These are phyloP conservation scores for Prunus yedoensis DNA, from an alignment of 331 rosid genomes.

Conservation along the genomic window DNA sequence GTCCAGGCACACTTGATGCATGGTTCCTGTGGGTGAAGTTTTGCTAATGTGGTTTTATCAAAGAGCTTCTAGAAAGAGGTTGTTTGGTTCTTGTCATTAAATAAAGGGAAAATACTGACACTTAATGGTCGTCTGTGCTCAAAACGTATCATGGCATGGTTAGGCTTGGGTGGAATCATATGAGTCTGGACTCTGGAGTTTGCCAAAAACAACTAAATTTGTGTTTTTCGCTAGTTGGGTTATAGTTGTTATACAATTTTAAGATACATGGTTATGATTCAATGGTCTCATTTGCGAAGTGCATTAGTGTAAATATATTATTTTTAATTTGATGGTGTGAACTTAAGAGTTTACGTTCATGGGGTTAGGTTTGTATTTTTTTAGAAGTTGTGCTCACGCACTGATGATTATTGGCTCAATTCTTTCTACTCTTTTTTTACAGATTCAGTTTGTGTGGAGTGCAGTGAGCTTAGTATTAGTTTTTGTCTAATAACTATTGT, in stretches of 20 bases:
- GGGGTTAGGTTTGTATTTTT: too few species aligned
- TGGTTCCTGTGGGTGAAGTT: neutral
- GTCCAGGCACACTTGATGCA: neutral
- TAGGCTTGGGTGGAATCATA: neutral
- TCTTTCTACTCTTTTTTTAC: neutral
- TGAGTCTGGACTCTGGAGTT: conserved; percentile 6
- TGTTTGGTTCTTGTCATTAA: neutral
- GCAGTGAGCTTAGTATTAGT: neutral
- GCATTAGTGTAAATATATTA: neutral
- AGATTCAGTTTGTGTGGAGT: neutral
- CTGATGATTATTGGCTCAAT: neutral
- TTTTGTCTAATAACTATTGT: neutral
- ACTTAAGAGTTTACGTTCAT: too few species aligned
- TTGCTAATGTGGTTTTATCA: neutral
- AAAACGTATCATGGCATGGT: neutral
- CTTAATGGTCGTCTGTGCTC: neutral
- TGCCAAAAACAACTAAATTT: neutral
- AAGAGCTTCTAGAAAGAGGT: neutral
- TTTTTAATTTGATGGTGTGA: too few species aligned
- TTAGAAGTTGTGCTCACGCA: neutral
- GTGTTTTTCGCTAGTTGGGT: neutral
- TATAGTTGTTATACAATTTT: neutral
- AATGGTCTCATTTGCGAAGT: neutral
- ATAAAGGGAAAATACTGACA: neutral
- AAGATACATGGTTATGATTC: neutral